phyloP scores from a whole-genome alignment of 2,329 filamentous ascomycete genomes.

The Geosmithia morbida region DNA sequence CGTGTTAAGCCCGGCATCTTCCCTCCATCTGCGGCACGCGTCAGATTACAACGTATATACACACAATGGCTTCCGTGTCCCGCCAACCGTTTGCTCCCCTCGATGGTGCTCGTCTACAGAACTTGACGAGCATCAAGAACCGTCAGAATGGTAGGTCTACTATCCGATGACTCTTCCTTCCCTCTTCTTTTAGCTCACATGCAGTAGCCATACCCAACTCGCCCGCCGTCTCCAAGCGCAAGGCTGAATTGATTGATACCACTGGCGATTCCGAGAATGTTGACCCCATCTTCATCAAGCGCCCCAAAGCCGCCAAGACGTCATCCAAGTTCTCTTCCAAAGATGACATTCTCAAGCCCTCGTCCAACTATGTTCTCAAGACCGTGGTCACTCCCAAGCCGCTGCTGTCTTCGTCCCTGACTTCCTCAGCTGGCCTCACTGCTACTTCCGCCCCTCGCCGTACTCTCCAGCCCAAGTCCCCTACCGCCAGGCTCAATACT shows the following conservation, averaged over 20 bases:
- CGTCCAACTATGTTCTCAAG: constrained; percentile 25
- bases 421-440: constrained; percentile 10
- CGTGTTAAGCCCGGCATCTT: too few relatives aligned
- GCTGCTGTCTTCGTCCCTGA: constrained; percentile 10
- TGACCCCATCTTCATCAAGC: constrained; percentile 48
- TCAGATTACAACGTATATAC: too few relatives aligned
- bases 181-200: constrained; percentile 10
- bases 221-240: constrained; percentile 34
- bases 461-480: constrained; percentile 38
- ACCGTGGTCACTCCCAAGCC: constrained; percentile 18
- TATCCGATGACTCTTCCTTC: neutral
- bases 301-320: constrained; percentile 35
- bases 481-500: constrained; percentile 29
- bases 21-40: too few relatives aligned
- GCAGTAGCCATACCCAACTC: constrained; percentile 1
- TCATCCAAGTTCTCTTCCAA: constrained; percentile 18
- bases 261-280: constrained; percentile 44
- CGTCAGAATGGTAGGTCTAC: constrained; percentile 51
- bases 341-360: constrained; percentile 31
- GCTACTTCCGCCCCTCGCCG: constrained; percentile 21
- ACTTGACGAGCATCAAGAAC: constrained; percentile 63
- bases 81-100: constrained; percentile 67
- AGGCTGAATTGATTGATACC: constrained; percentile 36
- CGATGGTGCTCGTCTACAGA: constrained; percentile 54
- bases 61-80: constrained; percentile 37